These are phyloP conservation scores for Ceratorhiza oryzae-sativae DNA, from an alignment of 1,284 basidiomycete genomes.

Conservation along the genomic window DNA sequence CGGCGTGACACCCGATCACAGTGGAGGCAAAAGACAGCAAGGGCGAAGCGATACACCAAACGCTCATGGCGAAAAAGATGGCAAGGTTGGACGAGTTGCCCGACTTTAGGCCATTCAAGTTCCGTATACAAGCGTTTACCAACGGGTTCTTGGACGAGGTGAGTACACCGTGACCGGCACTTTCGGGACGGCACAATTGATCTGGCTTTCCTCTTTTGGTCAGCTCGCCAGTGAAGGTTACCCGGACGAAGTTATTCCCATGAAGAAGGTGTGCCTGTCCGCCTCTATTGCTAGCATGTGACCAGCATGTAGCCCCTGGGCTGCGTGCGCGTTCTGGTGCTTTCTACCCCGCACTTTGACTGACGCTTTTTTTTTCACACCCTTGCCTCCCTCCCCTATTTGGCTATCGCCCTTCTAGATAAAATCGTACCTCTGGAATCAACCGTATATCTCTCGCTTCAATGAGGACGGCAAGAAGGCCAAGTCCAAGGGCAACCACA, in stretches of 20 bases:
- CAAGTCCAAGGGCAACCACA: conserved; percentile 99
- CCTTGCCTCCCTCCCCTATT: conserved; percentile 43
- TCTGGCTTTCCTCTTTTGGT: conserved; percentile 26
- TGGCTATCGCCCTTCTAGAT: conserved; percentile 67
- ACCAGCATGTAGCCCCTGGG: conserved; percentile 17
- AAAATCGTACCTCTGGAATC: conserved; percentile 96
- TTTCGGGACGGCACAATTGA: conserved; percentile 31
- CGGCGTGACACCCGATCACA: conserved; percentile 50
- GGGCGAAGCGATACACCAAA: conserved; percentile 97
- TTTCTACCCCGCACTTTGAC: background rate
- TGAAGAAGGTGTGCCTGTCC: conserved; percentile 72
- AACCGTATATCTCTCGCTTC: conserved; percentile 93
- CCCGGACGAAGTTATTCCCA: conserved; percentile 84
- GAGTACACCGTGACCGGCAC: conserved; percentile 45
- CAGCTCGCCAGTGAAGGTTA: conserved; percentile 80
- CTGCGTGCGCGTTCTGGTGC: conserved; percentile 41
- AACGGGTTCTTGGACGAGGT: conserved; percentile 95
- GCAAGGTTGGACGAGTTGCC: conserved; percentile 92
- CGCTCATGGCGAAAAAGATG: conserved; percentile 93
- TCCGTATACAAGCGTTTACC: conserved; percentile 98
- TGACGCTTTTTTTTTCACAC: conserved; percentile 9
- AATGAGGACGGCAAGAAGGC: conserved; percentile 99
- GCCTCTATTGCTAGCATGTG: conserved; percentile 32
- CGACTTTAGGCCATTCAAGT: conserved; percentile 99
- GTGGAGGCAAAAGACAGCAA: conserved; percentile 93